Conservation (phyloP, 2,329 filamentous ascomycete species). For the Mycosphaerella sp. region DNA sequence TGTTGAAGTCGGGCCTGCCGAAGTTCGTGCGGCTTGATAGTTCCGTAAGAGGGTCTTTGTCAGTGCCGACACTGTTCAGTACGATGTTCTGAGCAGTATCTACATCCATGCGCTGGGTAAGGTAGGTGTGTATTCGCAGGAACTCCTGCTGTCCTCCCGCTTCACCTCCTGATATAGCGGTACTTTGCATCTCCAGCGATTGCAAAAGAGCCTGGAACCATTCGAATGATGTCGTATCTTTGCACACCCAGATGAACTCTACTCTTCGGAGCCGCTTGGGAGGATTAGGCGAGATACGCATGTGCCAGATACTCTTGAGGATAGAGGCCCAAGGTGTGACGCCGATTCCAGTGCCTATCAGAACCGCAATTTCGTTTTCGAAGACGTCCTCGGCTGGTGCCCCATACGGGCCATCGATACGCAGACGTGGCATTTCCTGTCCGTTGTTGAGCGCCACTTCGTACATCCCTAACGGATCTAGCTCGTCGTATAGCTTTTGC, state of each 20-base stretch:
- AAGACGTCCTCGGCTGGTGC: constrained; percentile 97
- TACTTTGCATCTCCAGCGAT: constrained; percentile 81
- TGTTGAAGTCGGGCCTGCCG: constrained; percentile 80
- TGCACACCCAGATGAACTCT: constrained; percentile 99
- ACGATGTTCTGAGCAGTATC: constrained; percentile 96
- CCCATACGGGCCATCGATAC: constrained; percentile 93
- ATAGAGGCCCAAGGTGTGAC: constrained; percentile 84
- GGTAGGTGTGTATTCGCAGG: constrained; percentile 94
- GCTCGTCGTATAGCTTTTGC: constrained; percentile 79
- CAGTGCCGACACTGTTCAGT: constrained; percentile 84
- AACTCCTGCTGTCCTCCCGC: constrained; percentile 66
- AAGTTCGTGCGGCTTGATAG: constrained; percentile 88
- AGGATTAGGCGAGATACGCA: constrained; percentile 82
- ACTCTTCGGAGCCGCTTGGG: constrained; percentile 85
- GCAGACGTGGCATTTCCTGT: constrained; percentile 81
- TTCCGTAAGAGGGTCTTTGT: constrained; percentile 86
- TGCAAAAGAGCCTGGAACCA: constrained; percentile 96
- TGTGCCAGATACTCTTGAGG: constrained; percentile 96
- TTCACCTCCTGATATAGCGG: constrained; percentile 46
- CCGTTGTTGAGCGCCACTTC: constrained; percentile 92
- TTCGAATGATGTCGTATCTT: constrained; percentile 90
- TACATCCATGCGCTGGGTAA: constrained; percentile 85
- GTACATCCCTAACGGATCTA: constrained; percentile 95
- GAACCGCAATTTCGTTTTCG: constrained; percentile 79
- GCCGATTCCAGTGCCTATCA: constrained; percentile 81